Conservation (phyloP, 208 protist genomes). For the Cochliopodium minus region DNA sequence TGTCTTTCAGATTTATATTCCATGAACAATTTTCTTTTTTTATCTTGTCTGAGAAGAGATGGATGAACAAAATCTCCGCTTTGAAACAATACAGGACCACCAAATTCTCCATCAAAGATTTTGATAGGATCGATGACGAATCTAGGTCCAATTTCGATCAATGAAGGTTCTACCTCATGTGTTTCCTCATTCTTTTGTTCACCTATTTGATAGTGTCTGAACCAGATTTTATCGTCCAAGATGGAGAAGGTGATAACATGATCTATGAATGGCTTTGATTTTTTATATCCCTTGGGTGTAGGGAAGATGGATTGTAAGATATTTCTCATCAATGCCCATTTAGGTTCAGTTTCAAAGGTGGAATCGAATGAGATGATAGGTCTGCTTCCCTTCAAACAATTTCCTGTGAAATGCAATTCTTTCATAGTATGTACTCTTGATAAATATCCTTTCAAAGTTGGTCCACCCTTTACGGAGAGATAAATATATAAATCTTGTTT, state of each 20-base stretch:
- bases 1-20: no score
- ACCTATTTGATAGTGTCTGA: constrained; percentile 91
- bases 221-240: constrained; percentile 86
- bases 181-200: constrained; percentile 1
- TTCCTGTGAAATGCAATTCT: constrained; percentile 90
- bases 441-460: constrained; percentile 77
- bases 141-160: constrained; percentile 88
- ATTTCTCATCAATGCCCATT: constrained; percentile 75
- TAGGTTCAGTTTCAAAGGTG: constrained; percentile 69
- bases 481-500: constrained; percentile 73
- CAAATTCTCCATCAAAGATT: constrained; percentile 77
- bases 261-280: constrained; percentile 93
- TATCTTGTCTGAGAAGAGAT: no score
- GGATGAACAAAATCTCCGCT: no score
- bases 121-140: constrained; percentile 75
- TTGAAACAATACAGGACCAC: constrained; percentile 76
- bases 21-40: no score
- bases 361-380: constrained; percentile 89
- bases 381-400: constrained; percentile 86
- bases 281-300: constrained; percentile 78
- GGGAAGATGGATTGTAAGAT: constrained; percentile 84
- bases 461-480: constrained; percentile 66
- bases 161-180: constrained; percentile 13
- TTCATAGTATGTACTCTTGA: constrained; percentile 85
- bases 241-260: constrained; percentile 86